Evolutionary conservation across 2,329 filamentous ascomycete species (phyloP).

Genomic region (Alternaria triticina): DNA sequence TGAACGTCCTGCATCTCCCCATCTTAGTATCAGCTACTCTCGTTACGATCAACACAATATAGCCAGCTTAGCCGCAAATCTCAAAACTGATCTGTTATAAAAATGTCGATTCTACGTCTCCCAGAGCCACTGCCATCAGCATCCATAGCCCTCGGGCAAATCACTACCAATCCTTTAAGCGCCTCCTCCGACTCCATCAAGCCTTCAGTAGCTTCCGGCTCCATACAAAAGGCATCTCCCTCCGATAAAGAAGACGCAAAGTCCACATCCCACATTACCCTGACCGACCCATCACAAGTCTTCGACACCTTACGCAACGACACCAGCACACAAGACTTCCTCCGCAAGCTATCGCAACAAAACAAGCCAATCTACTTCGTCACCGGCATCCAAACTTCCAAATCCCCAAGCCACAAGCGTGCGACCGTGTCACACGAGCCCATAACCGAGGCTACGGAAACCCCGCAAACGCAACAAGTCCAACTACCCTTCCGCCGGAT

Average conservation of each 20-base stretch:
- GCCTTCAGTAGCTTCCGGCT: constrained; percentile 12
- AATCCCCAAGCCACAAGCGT: constrained; percentile 7
- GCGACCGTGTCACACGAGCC: background rate
- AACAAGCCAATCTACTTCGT: constrained; percentile 54
- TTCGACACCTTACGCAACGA: constrained; percentile 34
- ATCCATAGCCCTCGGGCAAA: constrained; percentile 34
- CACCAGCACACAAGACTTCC: constrained; percentile 22
- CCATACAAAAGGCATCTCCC: constrained; percentile 10
- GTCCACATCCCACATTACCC: constrained; percentile 18
- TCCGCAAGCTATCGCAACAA: constrained; percentile 47
- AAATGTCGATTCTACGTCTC: constrained; percentile 30
- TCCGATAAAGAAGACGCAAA: constrained; percentile 29
- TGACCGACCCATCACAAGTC: constrained; percentile 21
- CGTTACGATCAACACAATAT: background rate
- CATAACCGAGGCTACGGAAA: constrained; percentile 1
- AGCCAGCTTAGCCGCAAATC: no score
- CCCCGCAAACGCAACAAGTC: constrained; percentile 3
- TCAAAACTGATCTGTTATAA: background rate
- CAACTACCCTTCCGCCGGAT: constrained; percentile 26
- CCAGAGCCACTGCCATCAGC: constrained; percentile 31
- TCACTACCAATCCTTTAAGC: constrained; percentile 33
- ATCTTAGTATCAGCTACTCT: background rate
- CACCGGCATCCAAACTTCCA: constrained; percentile 54
- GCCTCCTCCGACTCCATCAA: constrained; percentile 20
- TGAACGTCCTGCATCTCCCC: background rate